Base-by-base conservation (phyloP, 495 filamentous ascomycete species). In the Oleoguttula mirabilis region DNA sequence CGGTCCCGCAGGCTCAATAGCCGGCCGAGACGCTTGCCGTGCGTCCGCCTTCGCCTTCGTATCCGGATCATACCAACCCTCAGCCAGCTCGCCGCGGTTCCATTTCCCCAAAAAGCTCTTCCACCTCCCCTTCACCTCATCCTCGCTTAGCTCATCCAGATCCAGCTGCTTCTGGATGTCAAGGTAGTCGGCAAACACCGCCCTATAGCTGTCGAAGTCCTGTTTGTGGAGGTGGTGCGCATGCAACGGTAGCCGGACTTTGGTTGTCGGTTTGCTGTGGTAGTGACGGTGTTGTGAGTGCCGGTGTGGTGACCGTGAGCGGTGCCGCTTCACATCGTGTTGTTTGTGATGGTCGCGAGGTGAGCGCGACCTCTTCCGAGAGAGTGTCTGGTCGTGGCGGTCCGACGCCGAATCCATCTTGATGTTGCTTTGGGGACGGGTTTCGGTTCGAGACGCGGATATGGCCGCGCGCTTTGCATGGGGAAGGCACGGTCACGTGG, bases 91-190 rank as follows among this genome's bases (percentile, higher is more conserved):
- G 64, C 82, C 84, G 57, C 75, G 78, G 66, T 98, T 98, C 90
- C 90, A 98, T 70, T 87, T 88, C 2, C 72, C 64, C 11, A 85
- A 58, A 55, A 95, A 98, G 57, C 87, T 88, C 65, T 94, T 94
- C 85, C 88, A 98, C 28, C 90, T 66, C 1, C 88, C 90, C 34
- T 72, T 77, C 0, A 76, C 57, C 55, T 96, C 88, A 11, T 72
- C 65, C 40, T 80, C 76, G 28, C 68, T 63, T 30, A 98, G 56
- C 2, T 75, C 69, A 17, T 73, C 66, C 0, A 96, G 60, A 20
- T 70, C 50, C 2, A 82, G 57, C 8, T 73, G 64, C 61, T 98
- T 96, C 56, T 95, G 88, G 12, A 94, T 76, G 51, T 94, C 84
- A 20, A 98, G 69, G 55, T 96, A 98, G 50, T 80, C 69, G 19